Evolutionary conservation across 2,329 filamentous ascomycete genomes (phyloP), one percentile per base, ranked within the genome.

Genomic region (Chlorencoelia australis): DNA sequence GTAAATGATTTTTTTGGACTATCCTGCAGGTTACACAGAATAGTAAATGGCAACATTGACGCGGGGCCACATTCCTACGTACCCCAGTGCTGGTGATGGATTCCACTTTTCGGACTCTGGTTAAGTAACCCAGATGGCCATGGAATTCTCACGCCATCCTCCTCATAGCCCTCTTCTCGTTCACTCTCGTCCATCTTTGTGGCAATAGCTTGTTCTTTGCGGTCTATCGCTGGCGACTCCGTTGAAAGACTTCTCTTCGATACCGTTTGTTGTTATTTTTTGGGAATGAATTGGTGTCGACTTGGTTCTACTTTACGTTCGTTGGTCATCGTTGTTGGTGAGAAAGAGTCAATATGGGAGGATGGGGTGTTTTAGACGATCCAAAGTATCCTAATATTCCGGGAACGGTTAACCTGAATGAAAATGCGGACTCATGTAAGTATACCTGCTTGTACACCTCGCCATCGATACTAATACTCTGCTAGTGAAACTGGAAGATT

Each of bases 281-380:
- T 30, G 21, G n/a, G n/a, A n/a, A n/a, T n/a, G n/a, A n/a, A n/a
- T 33, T 38, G 9, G 29, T 37, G 33, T 26, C 5, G 21, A 21
- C 10, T 19, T 16, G 25, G 22, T n/a, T n/a, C 14, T 15, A 31
- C 10, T 15, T 27, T 28, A 24, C 11, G n/a, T 29, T 22, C 36
- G 10, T 29, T 38, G n/a, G n/a, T n/a, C n/a, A n/a, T n/a, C n/a
- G n/a, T n/a, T 30, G 30, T 11, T 21, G 20, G 14, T 16, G 2
- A 42, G 26, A 20, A 33, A 15, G 24, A 18, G 26, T 40, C 32
- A 45, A 48, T 17, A 43, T 35, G 37, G 42, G 52, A 42, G 42
- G 42, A 17, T 53, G 45, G 48, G 53, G 51, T 29, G 38, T 54
- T 33, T 36, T 55, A 35, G 42, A 55, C 28, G 48, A 54, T 45